These are phyloP conservation scores for Groenewaldozyma auringiensis DNA, from an alignment of 1,139 yeast genomes.

Conservation along the genomic window DNA sequence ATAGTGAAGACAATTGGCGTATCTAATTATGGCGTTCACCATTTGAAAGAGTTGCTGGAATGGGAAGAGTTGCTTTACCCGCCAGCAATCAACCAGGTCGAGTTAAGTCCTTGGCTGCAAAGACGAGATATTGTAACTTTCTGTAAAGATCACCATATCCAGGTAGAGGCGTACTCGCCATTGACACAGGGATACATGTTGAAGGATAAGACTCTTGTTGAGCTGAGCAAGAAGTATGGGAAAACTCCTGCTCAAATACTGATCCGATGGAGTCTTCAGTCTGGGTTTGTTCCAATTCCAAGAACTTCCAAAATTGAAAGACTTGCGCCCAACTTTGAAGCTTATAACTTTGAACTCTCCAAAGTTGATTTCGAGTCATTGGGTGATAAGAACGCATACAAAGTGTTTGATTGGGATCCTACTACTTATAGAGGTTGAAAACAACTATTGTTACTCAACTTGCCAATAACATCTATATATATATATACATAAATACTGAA, in stretches of 20 bases:
- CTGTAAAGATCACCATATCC: slow-evolving; percentile 44
- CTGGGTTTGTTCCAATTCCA: slow-evolving; percentile 56
- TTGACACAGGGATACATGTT: slow-evolving; percentile 53
- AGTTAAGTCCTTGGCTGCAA: slow-evolving; percentile 54
- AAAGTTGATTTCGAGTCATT: slow-evolving; percentile 13
- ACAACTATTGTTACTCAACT: background rate
- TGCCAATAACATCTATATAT: too few species aligned
- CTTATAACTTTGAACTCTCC: slow-evolving; percentile 38
- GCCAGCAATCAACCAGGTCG: slow-evolving; percentile 48
- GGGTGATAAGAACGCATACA: slow-evolving; percentile 16
- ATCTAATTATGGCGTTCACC: slow-evolving; percentile 38
- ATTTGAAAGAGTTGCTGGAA: slow-evolving; percentile 34
- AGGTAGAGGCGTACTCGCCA: slow-evolving; percentile 66
- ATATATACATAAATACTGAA: too few species aligned
- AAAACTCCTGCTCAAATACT: slow-evolving; percentile 39
- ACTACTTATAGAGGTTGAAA: slow-evolving; percentile 14
- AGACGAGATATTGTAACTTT: slow-evolving; percentile 47
- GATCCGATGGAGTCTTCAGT: slow-evolving; percentile 36
- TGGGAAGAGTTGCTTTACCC: slow-evolving; percentile 34
- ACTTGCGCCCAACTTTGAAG: slow-evolving; percentile 39
- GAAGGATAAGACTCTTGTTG: slow-evolving; percentile 41
- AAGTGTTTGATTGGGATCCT: slow-evolving; percentile 20
- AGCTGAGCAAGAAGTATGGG: slow-evolving; percentile 33
- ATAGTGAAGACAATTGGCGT: slow-evolving; percentile 38
- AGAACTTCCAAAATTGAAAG: slow-evolving; percentile 52